A percentile compares a stretch with the other conserved stretches of the same genome.
These are phyloP conservation scores for Trichodelitschia bisporula DNA, from an alignment of 495 filamentous ascomycete species.

Conservation along the genomic window DNA sequence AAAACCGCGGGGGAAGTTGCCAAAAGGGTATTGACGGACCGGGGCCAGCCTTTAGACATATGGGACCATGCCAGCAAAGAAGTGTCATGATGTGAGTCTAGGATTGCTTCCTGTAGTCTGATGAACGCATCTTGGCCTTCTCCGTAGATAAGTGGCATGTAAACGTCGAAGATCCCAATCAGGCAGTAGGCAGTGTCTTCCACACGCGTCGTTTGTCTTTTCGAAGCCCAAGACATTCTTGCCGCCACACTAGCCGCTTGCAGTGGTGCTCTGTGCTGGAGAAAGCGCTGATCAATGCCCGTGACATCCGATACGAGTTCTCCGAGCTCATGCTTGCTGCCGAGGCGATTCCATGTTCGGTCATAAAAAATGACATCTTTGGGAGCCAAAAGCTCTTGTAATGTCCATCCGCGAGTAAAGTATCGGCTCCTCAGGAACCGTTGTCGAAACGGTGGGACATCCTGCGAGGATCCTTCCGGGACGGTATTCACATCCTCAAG, in stretches of 20 bases:
- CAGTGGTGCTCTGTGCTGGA: no score
- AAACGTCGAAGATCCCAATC: background rate
- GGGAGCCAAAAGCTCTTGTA: slow-evolving; percentile 1
- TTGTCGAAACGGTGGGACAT: no score
- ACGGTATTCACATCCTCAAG: slow-evolving; percentile 3
- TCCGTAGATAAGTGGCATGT: slow-evolving; percentile 1
- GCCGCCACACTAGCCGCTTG: no score
- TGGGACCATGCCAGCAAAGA: no score
- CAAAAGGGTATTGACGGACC: no score
- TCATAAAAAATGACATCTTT: slow-evolving; percentile 1
- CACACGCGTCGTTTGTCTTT: background rate
- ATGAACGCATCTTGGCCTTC: background rate
- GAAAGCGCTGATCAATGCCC: background rate
- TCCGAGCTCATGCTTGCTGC: background rate
- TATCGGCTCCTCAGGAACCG: slow-evolving; percentile 3
- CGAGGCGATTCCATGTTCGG: background rate
- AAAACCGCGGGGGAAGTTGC: no score
- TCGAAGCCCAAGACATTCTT: background rate
- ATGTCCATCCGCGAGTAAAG: slow-evolving; percentile 9
- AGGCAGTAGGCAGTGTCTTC: background rate
- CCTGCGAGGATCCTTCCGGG: no score
- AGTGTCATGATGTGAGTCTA: no score
- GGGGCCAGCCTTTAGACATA: no score
- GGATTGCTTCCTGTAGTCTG: no score
- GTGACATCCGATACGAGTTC: background rate